Base-by-base conservation (phyloP, 495 filamentous ascomycete species). In the Aspergillus egyptiacus region DNA sequence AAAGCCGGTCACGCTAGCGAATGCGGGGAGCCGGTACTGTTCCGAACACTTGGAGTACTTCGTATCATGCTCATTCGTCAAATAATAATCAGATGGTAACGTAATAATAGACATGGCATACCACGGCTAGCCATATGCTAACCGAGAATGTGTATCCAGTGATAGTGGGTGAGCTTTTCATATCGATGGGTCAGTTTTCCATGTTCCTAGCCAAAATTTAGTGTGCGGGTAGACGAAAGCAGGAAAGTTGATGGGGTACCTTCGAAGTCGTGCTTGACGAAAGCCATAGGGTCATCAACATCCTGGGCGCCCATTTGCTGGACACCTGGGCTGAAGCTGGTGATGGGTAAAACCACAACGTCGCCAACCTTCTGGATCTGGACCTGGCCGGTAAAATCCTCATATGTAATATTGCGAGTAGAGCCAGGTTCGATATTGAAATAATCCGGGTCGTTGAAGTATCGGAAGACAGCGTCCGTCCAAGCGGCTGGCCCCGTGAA, bases 191-290 rank as follows among this genome's bases (percentile, higher is more conserved):
- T 85, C 84, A 27, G 85, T 85, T 63, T 90, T 90, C 86, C 86
- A 90, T 22, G 85, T 84, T 11, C 86, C 86, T 90, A 59, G 40
- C 6, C 46, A 31, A 42, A 44, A 37, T 32, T 58, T 15, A 44
- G 45, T 20, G 44, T 51, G 32, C 18, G 7, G 10, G 33, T 28
- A 6, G 14, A 9, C 15, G 17, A 19, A 17, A 32, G 7, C 8
- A 15, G 19, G n/a, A 19, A 37, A 19, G 15, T 25, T 9, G 17
- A 48, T 33, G 15, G 60, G 65, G 11, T 64, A 96, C 93, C 93
- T 75, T 91, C 89, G 69, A 98, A 98, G 35, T 90, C 82, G 66
- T 98, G 93, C 69, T 95, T 88, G 46, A 98, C 93, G 73, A 95
- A 97, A 3, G 93, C 93, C 89, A 97, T 93, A 5, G 91, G 89